Evolutionary conservation across 2,329 filamentous ascomycete species (phyloP), one percentile per base, ranked within the genome.

Genomic region (Kalaharituber pfeilii): DNA sequence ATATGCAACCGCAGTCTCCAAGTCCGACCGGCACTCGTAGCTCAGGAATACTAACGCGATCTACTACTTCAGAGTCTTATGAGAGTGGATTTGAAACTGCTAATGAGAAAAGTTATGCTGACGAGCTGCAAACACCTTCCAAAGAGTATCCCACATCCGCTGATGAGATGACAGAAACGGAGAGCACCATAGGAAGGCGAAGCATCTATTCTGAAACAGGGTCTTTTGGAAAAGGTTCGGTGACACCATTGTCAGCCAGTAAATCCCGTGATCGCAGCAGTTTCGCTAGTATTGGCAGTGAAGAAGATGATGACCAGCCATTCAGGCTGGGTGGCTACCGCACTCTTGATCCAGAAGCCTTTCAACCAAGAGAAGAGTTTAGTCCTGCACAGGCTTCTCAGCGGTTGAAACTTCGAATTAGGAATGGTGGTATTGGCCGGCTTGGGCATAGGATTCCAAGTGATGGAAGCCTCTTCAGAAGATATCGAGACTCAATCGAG

Each of bases 21-120:
- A 2, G 47, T 25, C 44, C 18, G 5, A 22, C 5, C 13, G 44
- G 15, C 13, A 13, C 18, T 13, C 22, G 27, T 28, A 18, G 25
- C 15, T 13, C 42, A 47, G n/a, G 9, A 36, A 9, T 36, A 9
- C 42, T 47, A 20, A 22, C 13, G 5, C 42, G 42, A 47, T 22
- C n/a, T 13, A 18, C 4, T 20, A 45, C 42, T 25, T 47, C 42
- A 5, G 24, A 25, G 13, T 47, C 42, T 1, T 89, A 88, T 62
- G 84, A 91, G 56, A 89, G 84, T 5, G 84, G 85, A 33, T 81
- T 81, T 58, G 77, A 80, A 64, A 81, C 78, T 1, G 78, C 78
- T 8, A 71, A 69, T 42, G 56, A 56, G 9, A 89, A 96, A 62
- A 86, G 86, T 59, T 96, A 96, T 77, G 84, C 94, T 67, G 95